phyloP scores from a whole-genome alignment of 1,284 basidiomycete species.

The Rhodotorula sp. region DNA sequence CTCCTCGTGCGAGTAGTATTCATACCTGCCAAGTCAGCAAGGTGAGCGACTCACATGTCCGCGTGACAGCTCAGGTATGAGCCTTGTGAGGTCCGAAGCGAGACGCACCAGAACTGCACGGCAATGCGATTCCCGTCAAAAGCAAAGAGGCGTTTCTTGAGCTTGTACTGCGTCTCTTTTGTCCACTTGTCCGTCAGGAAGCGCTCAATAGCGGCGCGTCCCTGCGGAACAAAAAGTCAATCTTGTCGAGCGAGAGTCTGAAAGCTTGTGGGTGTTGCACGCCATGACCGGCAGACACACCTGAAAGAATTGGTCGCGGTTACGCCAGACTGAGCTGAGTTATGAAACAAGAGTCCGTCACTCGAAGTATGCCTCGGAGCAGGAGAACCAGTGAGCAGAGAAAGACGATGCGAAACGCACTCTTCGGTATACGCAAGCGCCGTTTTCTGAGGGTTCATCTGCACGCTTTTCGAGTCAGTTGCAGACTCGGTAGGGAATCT shows the following conservation, averaged over 20 bases:
- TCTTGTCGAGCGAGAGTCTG: background rate
- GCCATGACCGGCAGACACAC: background rate
- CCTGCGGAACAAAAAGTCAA: slow-evolving; percentile 41
- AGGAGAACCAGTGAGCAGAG: background rate
- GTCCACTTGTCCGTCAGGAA: slow-evolving; percentile 63
- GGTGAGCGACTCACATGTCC: background rate
- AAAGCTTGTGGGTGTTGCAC: no score
- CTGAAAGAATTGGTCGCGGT: slow-evolving; percentile 59
- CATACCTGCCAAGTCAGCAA: slow-evolving; percentile 51
- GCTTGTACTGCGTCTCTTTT: slow-evolving; percentile 55
- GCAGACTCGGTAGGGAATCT: no score
- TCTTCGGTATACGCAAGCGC: slow-evolving; percentile 55
- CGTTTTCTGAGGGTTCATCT: slow-evolving; percentile 44
- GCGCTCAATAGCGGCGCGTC: slow-evolving; percentile 56
- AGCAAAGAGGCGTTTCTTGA: slow-evolving; percentile 58
- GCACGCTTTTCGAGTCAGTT: background rate
- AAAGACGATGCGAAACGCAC: background rate
- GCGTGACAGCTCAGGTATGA: background rate
- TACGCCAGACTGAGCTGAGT: slow-evolving; percentile 59
- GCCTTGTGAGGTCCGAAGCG: background rate
- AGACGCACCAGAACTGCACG: slow-evolving; percentile 59
- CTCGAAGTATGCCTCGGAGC: no score
- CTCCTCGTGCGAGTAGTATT: slow-evolving; percentile 53
- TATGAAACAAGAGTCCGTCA: background rate
- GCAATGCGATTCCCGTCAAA: slow-evolving; percentile 63